Evolutionary conservation across 106 monocot species (phyloP).

Genomic region (Dioscorea dumetorum): DNA sequence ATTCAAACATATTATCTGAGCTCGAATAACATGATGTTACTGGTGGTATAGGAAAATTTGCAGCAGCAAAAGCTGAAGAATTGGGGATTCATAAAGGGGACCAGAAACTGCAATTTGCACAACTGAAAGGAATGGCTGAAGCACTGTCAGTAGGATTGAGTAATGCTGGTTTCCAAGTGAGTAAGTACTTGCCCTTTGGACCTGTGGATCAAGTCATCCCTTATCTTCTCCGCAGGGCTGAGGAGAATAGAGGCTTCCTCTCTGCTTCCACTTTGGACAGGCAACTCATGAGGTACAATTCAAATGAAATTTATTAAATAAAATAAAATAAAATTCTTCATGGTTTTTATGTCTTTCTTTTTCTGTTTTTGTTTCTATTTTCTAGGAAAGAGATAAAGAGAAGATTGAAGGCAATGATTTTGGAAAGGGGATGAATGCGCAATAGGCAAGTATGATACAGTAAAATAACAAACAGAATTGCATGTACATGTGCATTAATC

Average conservation of each 20-base stretch:
- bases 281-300: conserved; percentile 47
- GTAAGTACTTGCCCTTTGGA: conserved; percentile 91
- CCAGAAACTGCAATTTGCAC: conserved; percentile 74
- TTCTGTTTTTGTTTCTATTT: background rate
- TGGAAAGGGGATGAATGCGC: background rate
- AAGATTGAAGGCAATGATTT: conserved; percentile 5
- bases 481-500: no score
- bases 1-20: no score
- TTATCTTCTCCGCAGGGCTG: conserved; percentile 82
- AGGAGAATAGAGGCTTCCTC: conserved; percentile 89
- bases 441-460: no score
- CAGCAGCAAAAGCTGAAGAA: conserved; percentile 55
- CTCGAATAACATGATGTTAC: no score
- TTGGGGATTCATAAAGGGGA: conserved; percentile 52
- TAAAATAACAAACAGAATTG: no score
- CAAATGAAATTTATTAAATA: no score
- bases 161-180: conserved; percentile 85
- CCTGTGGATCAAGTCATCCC: conserved; percentile 84
- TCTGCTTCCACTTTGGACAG: conserved; percentile 62
- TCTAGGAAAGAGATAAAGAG: conserved; percentile 26
- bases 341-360: background rate
- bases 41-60: conserved; percentile 38
- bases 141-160: conserved; percentile 65
- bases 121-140: conserved; percentile 95
- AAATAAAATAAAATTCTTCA: background rate